These are phyloP conservation scores for Cladosporium sp. DNA, from an alignment of 2,329 filamentous ascomycete genomes.

Conservation along the genomic window DNA sequence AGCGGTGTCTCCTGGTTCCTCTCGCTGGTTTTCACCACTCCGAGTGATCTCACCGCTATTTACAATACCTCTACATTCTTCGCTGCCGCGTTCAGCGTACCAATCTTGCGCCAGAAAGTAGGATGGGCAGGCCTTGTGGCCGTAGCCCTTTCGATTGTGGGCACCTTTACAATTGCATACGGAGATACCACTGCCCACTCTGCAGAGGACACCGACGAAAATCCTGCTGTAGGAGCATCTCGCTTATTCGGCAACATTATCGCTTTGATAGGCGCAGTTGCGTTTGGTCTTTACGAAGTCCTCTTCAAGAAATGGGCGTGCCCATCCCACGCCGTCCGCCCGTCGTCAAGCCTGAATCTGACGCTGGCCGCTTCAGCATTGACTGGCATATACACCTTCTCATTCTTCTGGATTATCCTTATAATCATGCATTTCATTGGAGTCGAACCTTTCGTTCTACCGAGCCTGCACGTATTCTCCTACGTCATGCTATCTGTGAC, in stretches of 20 bases:
- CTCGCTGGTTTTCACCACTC: conserved; percentile 36
- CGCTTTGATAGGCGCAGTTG: conserved; percentile 35
- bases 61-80: conserved; percentile 42
- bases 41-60: conserved; percentile 39
- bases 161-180: conserved; percentile 39
- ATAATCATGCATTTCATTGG: conserved; percentile 35
- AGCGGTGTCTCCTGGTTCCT: conserved; percentile 38
- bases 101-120: conserved; percentile 35
- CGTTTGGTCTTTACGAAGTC: conserved; percentile 40
- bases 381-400: conserved; percentile 38
- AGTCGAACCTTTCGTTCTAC: conserved; percentile 35
- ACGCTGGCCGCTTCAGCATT: conserved; percentile 36
- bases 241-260: conserved; percentile 37
- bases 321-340: conserved; percentile 31
- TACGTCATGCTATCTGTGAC: conserved; percentile 37
- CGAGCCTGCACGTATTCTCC: conserved; percentile 30
- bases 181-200: conserved; percentile 36
- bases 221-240: conserved; percentile 31
- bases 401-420: conserved; percentile 34
- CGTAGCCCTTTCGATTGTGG: conserved; percentile 36
- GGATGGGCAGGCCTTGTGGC: conserved; percentile 33
- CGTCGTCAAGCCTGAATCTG: conserved; percentile 33
- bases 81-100: conserved; percentile 37
- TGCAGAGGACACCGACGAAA: conserved; percentile 17
- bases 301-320: conserved; percentile 41